These are phyloP conservation scores for Botrytis elliptica DNA, from an alignment of 2,329 filamentous ascomycete genomes.

Conservation along the genomic window DNA sequence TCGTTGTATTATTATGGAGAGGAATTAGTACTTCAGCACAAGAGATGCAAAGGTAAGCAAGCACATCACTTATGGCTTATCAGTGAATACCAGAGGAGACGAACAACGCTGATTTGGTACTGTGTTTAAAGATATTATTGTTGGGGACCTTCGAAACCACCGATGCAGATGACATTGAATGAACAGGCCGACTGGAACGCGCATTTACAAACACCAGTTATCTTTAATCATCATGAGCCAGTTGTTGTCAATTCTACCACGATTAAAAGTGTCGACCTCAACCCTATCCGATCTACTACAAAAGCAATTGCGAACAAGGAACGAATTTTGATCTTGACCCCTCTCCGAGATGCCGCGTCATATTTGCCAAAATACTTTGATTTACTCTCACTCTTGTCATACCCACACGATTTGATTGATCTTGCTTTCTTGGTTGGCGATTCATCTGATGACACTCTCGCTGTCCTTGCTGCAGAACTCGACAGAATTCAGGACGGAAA, in stretches of 20 bases:
- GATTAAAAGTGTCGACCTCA: constrained; percentile 80
- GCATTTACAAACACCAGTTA: constrained; percentile 86
- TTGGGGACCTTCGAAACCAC: constrained; percentile 92
- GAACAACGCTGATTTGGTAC: constrained; percentile 12
- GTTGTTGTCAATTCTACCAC: constrained; percentile 78
- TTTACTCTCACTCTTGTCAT: constrained; percentile 82
- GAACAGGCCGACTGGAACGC: constrained; percentile 87
- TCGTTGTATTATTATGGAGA: constrained; percentile 83
- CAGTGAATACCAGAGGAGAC: neutral
- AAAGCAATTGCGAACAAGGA: constrained; percentile 80
- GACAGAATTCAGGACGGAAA: constrained; percentile 81
- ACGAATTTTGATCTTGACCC: constrained; percentile 86
- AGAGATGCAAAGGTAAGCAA: constrained; percentile 80
- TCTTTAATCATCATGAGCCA: constrained; percentile 93
- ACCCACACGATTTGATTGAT: constrained; percentile 94
- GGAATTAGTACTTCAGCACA: constrained; percentile 76
- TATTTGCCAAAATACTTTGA: constrained; percentile 92
- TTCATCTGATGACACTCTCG: constrained; percentile 85
- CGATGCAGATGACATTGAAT: constrained; percentile 90
- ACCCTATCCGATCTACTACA: constrained; percentile 75
- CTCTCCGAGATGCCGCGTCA: constrained; percentile 81
- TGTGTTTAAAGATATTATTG: constrained; percentile 77
- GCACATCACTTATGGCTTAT: constrained; percentile 16
- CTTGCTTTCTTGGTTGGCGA: constrained; percentile 93
- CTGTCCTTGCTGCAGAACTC: constrained; percentile 79